Evolutionary conservation across 331 rosid species (phyloP).

Genomic region (Prunus yedoensis): DNA sequence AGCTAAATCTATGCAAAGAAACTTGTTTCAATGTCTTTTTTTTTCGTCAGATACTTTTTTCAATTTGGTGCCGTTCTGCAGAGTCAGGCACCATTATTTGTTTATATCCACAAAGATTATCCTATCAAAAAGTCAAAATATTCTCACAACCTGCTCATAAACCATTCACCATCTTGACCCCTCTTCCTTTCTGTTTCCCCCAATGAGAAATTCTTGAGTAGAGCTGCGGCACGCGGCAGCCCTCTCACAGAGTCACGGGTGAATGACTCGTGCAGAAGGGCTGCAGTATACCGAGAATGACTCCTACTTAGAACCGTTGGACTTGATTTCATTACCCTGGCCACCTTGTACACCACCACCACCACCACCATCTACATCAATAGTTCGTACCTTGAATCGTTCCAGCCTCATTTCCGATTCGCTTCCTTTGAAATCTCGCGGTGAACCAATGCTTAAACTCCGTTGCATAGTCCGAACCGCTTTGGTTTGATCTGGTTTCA

Average conservation of each 20-base stretch:
- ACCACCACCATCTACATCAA: conserved; percentile 12
- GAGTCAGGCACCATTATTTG: too few species aligned
- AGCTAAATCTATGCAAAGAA: too few species aligned
- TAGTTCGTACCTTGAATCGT: conserved; percentile 31
- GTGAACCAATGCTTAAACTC: conserved; percentile 37
- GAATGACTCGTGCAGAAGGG: too few species aligned
- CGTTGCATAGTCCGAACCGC: conserved; percentile 15
- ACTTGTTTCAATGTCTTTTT: too few species aligned
- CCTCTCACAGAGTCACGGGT: too few species aligned
- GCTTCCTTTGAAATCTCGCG: not conserved
- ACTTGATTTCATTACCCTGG: not conserved
- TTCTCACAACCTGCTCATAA: not conserved
- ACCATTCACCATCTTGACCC: not conserved
- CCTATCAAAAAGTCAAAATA: not conserved
- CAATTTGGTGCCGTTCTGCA: too few species aligned
- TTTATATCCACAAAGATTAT: not conserved
- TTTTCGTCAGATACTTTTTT: too few species aligned
- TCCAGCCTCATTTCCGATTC: conserved; percentile 17
- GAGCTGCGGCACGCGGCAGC: too few species aligned
- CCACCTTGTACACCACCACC: conserved; percentile 1
- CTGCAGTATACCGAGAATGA: too few species aligned
- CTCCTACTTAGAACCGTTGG: conserved; percentile 6
- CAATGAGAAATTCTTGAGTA: not conserved
- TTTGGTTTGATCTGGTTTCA: not conserved
- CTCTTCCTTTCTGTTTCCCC: not conserved